phyloP scores from a whole-genome alignment of 176 grass and related monocot species.

The Miscanthus lutarioriparius region DNA sequence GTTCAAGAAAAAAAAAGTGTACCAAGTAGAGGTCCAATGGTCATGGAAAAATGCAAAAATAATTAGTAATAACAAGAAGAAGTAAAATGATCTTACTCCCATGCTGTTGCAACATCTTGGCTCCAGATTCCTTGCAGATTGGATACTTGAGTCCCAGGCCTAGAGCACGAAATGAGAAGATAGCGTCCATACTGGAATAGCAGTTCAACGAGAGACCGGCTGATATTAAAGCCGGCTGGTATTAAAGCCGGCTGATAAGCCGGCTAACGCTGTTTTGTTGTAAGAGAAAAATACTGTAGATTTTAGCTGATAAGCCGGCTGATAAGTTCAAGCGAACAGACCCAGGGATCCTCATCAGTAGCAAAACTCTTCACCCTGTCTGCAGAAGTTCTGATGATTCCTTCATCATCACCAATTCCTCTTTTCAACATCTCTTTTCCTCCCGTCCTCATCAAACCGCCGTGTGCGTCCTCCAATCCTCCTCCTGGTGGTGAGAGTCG shows the following conservation, averaged over 20 bases:
- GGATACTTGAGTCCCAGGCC: constrained; percentile 64
- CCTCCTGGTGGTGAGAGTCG: constrained; percentile 40
- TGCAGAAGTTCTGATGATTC: constrained; percentile 45
- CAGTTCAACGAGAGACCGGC: constrained; percentile 78
- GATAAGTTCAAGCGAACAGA: too few relatives aligned
- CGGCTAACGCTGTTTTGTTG: too few relatives aligned
- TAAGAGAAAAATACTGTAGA: too few relatives aligned
- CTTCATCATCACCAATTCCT: constrained; percentile 7
- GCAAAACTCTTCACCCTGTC: constrained; percentile 67
- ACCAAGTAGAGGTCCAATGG: too few relatives aligned
- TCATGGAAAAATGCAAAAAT: not conserved
- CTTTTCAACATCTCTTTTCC: not conserved
- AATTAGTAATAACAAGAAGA: not conserved
- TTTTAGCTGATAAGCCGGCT: too few relatives aligned
- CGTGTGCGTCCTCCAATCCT: not conserved
- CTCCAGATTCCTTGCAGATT: constrained; percentile 90
- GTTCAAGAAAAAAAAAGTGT: not conserved
- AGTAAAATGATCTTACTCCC: constrained; percentile 50
- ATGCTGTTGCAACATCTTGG: constrained; percentile 50
- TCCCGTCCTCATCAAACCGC: not conserved
- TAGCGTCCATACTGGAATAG: constrained; percentile 81
- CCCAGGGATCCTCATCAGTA: constrained; percentile 71
- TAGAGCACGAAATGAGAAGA: constrained; percentile 81
- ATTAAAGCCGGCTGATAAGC: too few relatives aligned
- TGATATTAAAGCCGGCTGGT: too few relatives aligned